Percentiles rank a stretch among this genome's conserved stretches.
phyloP scores from a whole-genome alignment of 345 rosid species.

The Camelina neglecta region DNA sequence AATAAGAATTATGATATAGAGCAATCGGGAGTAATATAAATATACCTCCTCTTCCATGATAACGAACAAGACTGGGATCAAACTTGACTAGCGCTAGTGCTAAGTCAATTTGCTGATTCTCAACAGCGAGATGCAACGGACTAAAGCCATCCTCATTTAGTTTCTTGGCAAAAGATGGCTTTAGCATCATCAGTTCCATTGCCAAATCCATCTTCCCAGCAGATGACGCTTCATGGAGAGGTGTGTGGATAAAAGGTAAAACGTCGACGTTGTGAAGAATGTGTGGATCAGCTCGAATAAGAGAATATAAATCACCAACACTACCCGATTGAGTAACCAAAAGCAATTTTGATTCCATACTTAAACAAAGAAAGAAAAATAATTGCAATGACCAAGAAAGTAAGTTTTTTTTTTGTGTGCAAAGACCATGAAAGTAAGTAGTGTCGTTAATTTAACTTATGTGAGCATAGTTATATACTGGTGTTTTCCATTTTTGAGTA shows the following conservation, averaged over 20 bases:
- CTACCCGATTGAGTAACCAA: background rate
- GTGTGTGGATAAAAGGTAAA: constrained; percentile 23
- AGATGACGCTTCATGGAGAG: constrained; percentile 30
- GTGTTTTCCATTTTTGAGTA: background rate
- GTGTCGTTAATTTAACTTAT: background rate
- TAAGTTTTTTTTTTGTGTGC: no score
- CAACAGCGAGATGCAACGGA: constrained; percentile 33
- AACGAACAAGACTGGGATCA: constrained; percentile 30
- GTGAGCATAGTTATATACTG: background rate
- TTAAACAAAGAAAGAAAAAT: background rate
- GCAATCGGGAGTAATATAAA: no score
- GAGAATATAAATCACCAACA: constrained; percentile 21
- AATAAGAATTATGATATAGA: no score
- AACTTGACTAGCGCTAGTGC: constrained; percentile 27
- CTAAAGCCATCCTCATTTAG: constrained; percentile 12
- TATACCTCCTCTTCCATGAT: constrained; percentile 13
- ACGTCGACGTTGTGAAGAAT: constrained; percentile 6
- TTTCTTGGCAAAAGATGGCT: constrained; percentile 36
- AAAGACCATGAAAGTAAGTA: no score
- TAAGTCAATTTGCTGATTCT: constrained; percentile 14
- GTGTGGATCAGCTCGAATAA: background rate
- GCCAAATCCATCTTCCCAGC: constrained; percentile 22
- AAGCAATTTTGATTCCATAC: constrained; percentile 10
- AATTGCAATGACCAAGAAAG: background rate
- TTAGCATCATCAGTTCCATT: constrained; percentile 26